Evolutionary conservation across 768 basidiomycete genomes (phyloP).

Genomic region (Leccinellum luteum): DNA sequence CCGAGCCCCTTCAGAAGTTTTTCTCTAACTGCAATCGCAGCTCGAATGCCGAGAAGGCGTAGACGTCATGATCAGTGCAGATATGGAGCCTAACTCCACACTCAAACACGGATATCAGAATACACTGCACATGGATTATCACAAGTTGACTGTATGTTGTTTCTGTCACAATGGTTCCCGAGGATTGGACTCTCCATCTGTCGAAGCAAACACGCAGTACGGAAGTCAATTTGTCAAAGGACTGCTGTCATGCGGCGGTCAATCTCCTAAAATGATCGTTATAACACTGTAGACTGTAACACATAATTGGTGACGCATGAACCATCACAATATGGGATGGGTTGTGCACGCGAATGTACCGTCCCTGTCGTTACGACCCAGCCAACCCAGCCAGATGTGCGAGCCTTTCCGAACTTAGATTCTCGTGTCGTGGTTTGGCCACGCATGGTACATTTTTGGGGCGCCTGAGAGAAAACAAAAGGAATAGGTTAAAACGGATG

Average conservation of each 20-base stretch:
- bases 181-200: not conserved
- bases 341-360: not conserved
- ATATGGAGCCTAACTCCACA: no score
- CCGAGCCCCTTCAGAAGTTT: no score
- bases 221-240: not conserved
- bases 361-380: constrained; percentile 2
- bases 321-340: not conserved
- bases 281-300: not conserved
- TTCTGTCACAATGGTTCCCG: no score
- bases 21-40: no score
- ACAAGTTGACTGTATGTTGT: no score
- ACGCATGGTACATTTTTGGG: constrained; percentile 12
- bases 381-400: constrained; percentile 8
- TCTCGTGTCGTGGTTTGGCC: constrained; percentile 7
- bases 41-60: no score
- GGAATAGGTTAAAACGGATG: not conserved
- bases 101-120: no score
- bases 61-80: no score
- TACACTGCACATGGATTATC: no score
- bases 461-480: constrained; percentile 2
- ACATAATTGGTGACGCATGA: not conserved
- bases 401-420: constrained; percentile 10
- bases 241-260: not conserved
- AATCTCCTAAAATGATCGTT: not conserved
- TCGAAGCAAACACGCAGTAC: not conserved